Base-by-base conservation (phyloP, 371 early-diverging fungal genomes). In the Apophysomyces sp. region DNA sequence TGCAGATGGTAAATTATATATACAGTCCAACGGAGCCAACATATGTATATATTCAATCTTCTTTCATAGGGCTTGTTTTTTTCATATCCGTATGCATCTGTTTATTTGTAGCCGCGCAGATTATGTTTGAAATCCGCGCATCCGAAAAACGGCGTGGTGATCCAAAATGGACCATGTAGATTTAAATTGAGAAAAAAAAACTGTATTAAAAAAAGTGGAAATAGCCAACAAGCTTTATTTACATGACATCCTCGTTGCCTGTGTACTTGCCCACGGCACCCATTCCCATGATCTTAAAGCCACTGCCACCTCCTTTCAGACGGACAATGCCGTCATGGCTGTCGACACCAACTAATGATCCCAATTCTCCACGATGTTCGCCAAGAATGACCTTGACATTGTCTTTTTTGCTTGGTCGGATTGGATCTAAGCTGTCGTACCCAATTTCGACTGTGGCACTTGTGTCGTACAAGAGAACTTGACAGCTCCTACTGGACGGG, bases 251-350 rank as follows among this genome's bases (percentile, higher is more conserved):
- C 36, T 56, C 36, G n/a, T 56, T 56, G 18, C 37, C 36, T 49
- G 79, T 69, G 65, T 85, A 83, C 71, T 85, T 90, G 52, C 83
- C 89, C 55, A 91, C 77, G 28, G 73, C 69, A 34, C 69, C 72
- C 80, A 91, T 82, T 13, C 80, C 78, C 72, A 87, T 69, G 40
- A 87, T 82, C 66, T 85, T 82, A 76, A 86, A 87, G 44, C 86
- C 87, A 34, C 74, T 76, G 34, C 77, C 81, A 58, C 82, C 85
- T 7, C 72, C 74, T 53, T 79, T 75, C 30, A 89, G 71, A 66
- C 89, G 83, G 51, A 97, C 90, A 68, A 94, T 86, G 62, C 90
- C 94, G 60, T 92, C 92, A 62, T 87, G 76, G 7, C 87, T 91
- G 76, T 94, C 93, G 9, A 89, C 86, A 53, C 90, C 92, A 56